Base-by-base conservation (phyloP, 495 filamentous ascomycete genomes). In the Talaromyces adpressus region DNA sequence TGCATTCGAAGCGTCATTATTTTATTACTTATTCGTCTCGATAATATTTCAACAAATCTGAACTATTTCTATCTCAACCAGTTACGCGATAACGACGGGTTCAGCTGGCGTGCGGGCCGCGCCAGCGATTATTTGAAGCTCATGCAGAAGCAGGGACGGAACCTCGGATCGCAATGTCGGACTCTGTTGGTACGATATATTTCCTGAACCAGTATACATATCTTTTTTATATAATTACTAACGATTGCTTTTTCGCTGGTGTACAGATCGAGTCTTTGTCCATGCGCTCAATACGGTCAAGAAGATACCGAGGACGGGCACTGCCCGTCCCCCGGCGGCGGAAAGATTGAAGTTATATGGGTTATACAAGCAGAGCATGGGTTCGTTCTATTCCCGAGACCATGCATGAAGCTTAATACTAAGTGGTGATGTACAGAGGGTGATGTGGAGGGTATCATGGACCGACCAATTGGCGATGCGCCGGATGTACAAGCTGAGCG, bases 231-330 rank as follows among this genome's bases (percentile, higher is more conserved):
- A n/a, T n/a, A n/a, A 25, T 62, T 49, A 54, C 18, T 14, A n/a
- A 25, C 16, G 7, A 23, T 20, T 53, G 22, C 11, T 27, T 14
- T 0, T 56, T 11, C 14, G 3, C 11, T 29, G 14, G 8, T 5
- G 16, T 22, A 32, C 45, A 97, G 94, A 98, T 79, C 87, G 94
- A 70, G 94, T 98, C 73, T 98, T 98, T 78, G 92, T 93, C 74
- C 93, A 98, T 84, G 94, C 94, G 63, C 87, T 98, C 72, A 96
- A 96, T 77, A 98, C 93, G 29, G 94, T 98, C 66, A 96, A 96
- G 76, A 94, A 94, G 69, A 96, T 98, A 63, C 91, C 91, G 68
- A 92, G 92, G 69, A 95, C 92, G 14, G 93, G 94, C 25, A 91
- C 91, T 47, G 84, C 90, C 59, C 87, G 93, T 45, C 94, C 94